Base-by-base conservation (phyloP, 768 basidiomycete species). In the Macrolepiota dolichaula region DNA sequence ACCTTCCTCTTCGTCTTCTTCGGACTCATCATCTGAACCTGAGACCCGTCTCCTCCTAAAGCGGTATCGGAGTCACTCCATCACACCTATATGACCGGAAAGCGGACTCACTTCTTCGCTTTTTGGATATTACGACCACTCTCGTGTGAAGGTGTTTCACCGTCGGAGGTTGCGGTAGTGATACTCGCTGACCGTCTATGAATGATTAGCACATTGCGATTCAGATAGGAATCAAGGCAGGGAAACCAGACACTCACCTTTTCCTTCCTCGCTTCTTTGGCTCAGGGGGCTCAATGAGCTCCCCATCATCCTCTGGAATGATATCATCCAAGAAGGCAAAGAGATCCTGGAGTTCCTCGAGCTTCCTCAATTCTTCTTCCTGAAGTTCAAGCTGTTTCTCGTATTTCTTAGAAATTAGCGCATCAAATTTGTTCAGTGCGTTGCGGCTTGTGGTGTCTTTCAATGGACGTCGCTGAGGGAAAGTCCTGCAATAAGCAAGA, bases 251-350 rank as follows among this genome's bases (percentile, higher is more conserved):
- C 19, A 27, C 7, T 7, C 40, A 80, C 81, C 73, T 69, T 75
- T 88, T 89, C 74, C 69, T 84, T 71, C 74, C 81, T 64, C 65
- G 76, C 52, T 73, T 79, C 59, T 72, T 75, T 36, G 73, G 76
- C 64, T 69, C 76, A 17, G 79, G 29, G 7, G 29, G 75, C 42
- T 78, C 77, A 4, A 74, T 62, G 17, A 77, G 73, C 42, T 87
- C 86, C 7, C 81, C 83, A 5, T 86, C 87, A n/a, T 85, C 86
- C 44, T 85, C 72, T 1, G 89, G 86, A 44, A 89, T 79, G 46
- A 92, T 82, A 10, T 85, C 83, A 64, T 92, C 91, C 70, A 92
- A 66, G 69, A 89, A 89, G 50, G 82, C 78, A 68, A 92, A 92
- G 27, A 90, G 67, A 0, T 83, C 80, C 42, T 84, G 80, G 27